Base-by-base conservation (phyloP, 2,329 filamentous ascomycete species). In the Penicillium olsonii region DNA sequence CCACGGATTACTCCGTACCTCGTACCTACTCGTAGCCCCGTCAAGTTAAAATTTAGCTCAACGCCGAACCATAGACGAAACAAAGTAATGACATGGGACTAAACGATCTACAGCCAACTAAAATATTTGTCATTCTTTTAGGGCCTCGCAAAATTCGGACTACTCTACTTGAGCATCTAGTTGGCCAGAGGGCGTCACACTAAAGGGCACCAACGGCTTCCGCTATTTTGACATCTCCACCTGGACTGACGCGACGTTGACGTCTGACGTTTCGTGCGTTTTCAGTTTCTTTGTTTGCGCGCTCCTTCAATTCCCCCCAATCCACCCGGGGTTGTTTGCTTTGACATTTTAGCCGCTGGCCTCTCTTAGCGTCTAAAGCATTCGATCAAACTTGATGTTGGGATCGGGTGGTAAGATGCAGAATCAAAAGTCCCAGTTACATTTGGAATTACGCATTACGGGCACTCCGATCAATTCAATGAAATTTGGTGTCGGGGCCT, bases 401-500 rank as follows among this genome's bases (percentile, higher is more conserved):
- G 19, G 18, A n/a, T 26, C 46, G 29, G 29, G 37, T 45, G 18
- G n/a, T 27, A 35, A 12, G 10, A 46, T 9, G 18, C 37, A 26
- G 41, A 29, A 31, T 34, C 22, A 37, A 40, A 35, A 45, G 37
- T 37, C 29, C 37, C 14, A 31, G 35, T 29, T 31, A 29, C 27
- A 45, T 45, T 45, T 45, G 22, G 20, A 50, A 50, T 45, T n/a
- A 18, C 29, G 37, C 42, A 45, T 40, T 40, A 24, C 29, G 29
- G 29, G 12, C 29, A 31, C 29, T 40, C 47, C 46, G 46, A 27
- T 17, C 12, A 38, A 49, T 35, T 35, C 19, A 22, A 19, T 42
- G 9, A 14, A 5, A 29, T 19, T 15, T 33, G 8, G 3, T 9
- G 18, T 42, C 5, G 7, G 29, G n/a, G 35, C 34, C 47, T 50